Base-by-base conservation (phyloP, 768 basidiomycete species). In the Mycena chlorophos region DNA sequence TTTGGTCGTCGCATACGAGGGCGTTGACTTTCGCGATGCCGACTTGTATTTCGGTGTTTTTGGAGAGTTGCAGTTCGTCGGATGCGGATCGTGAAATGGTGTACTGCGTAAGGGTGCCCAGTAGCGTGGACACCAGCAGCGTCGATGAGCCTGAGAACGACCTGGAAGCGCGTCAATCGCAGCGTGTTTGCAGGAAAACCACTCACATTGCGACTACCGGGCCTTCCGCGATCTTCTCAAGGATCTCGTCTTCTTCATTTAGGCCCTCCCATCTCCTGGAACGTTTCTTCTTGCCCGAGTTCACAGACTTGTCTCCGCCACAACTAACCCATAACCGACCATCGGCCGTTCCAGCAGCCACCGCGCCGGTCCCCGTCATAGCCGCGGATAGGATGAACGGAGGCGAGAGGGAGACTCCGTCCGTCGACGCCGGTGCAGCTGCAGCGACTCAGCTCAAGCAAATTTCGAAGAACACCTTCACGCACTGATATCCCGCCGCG, bases 341-440 rank as follows among this genome's bases (percentile, higher is more conserved):
- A 65, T 92, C 88, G 8, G 89, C 91, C 1, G 85, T 88, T 4
- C 88, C 85, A 5, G 83, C 87, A 14, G 84, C 88, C 17, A 91
- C 65, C 28, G 84, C 65, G 0, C 87, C 89, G 3, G 72, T 76
- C 0, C 76, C 54, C 3, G 86, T 85, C 26, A 92, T 65, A 1
- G 87, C 75, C 38, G 82, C 71, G 22, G 81, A 86, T 67, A 84
- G 76, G 49, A 92, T 71, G 66, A 92, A 94, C 1, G 90, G 88
- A 1, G 89, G 89, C 1, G 89, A 84, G 23, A 91, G 70, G 0
- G 82, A 76, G 55, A 87, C 74, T 1, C 81, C 81, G 0, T 75
- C 75, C 13, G 72, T 69, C 30, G 75, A 70, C 3, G 73, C 69
- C 10, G 71, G 64, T 3, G 77, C 62, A 6, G 76, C 81, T 78